phyloP scores from a whole-genome alignment of 805 yeast genomes.

The Komagataella populi region DNA sequence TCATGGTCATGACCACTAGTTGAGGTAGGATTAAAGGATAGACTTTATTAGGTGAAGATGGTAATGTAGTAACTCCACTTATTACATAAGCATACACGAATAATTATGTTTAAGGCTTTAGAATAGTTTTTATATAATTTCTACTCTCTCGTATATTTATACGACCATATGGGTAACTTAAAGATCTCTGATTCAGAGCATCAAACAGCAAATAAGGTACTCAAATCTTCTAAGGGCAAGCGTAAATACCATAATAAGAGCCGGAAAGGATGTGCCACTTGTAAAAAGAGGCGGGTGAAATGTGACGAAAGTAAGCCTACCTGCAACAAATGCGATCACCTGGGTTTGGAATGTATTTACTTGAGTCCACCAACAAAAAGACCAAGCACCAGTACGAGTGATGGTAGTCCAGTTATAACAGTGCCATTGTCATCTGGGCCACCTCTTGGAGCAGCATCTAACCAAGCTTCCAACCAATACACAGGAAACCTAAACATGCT shows the following conservation, averaged over 20 bases:
- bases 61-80: not conserved
- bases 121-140: not conserved
- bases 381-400: not conserved
- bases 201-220: not conserved
- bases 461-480: slow-evolving; percentile 6
- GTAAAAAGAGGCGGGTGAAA: slow-evolving; percentile 81
- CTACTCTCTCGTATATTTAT: not conserved
- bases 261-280: slow-evolving; percentile 78
- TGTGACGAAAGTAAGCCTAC: slow-evolving; percentile 81
- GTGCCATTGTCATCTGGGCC: slow-evolving; percentile 5
- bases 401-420: slow-evolving; percentile 3
- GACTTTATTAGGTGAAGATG: not conserved
- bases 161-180: not conserved
- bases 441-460: slow-evolving; percentile 1
- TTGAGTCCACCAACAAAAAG: slow-evolving; percentile 2
- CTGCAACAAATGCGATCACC: slow-evolving; percentile 67
- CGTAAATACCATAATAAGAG: slow-evolving; percentile 85
- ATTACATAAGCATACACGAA: slow-evolving; percentile 1
- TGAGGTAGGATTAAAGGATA: not conserved
- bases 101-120: not conserved
- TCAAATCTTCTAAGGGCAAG: slow-evolving; percentile 40
- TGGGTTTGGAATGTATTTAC: slow-evolving; percentile 71
- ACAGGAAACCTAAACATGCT: slow-evolving; percentile 41
- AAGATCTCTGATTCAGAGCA: not conserved
- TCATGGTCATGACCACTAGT: slow-evolving; percentile 48